These are phyloP conservation scores for Ganoderma lucidum DNA, from an alignment of 1,284 basidiomycete species.

Conservation along the genomic window DNA sequence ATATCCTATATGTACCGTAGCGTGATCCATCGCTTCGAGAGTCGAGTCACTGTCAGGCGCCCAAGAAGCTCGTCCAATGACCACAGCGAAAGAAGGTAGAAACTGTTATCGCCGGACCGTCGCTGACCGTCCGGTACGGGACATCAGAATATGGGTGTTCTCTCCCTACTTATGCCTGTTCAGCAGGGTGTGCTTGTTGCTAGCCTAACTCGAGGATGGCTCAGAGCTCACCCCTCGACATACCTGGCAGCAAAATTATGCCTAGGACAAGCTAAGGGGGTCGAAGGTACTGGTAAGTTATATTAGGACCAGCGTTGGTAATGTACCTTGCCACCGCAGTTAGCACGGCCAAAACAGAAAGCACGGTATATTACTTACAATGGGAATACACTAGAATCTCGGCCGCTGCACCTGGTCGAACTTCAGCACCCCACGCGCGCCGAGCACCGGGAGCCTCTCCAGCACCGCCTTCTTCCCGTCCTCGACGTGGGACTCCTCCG, in stretches of 20 bases:
- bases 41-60: neutral
- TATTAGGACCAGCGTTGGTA: neutral
- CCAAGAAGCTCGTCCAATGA: neutral
- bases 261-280: neutral
- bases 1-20: neutral
- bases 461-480: constrained; percentile 22
- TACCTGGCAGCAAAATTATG: neutral
- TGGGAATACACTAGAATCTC: neutral
- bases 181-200: neutral
- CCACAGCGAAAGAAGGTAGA: neutral
- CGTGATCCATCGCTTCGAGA: neutral
- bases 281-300: neutral
- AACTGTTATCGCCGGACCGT: neutral
- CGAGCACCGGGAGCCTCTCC: constrained; percentile 23
- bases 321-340: neutral
- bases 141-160: neutral
- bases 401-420: constrained; percentile 11
- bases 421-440: constrained; percentile 19
- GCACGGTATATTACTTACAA: neutral
- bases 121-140: neutral
- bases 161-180: neutral
- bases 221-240: neutral
- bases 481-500: constrained; percentile 18
- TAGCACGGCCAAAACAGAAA: neutral
- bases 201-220: neutral